phyloP scores from a whole-genome alignment of 345 rosid species.

The Conringia planisiliqua region DNA sequence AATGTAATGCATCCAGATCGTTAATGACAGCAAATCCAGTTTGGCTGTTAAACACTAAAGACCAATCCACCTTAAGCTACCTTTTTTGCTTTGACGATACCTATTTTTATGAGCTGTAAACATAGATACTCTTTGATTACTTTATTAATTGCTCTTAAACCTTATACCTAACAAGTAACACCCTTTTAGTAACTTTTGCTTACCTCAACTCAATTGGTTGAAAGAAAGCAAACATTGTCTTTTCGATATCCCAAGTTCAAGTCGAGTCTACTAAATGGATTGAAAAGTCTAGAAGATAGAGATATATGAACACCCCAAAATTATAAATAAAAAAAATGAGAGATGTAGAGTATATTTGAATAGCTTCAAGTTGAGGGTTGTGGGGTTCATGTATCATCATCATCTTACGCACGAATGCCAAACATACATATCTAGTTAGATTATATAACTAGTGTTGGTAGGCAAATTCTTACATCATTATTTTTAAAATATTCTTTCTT shows the following conservation, averaged over 20 bases:
- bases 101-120: constrained; percentile 19
- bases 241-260: constrained; percentile 8
- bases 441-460: constrained; percentile 28
- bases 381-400: constrained; percentile 21
- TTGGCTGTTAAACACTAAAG: constrained; percentile 33
- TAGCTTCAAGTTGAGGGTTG: background rate
- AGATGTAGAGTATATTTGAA: constrained; percentile 13
- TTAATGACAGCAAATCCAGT: constrained; percentile 28
- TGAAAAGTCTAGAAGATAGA: constrained; percentile 17
- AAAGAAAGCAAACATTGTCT: constrained; percentile 13
- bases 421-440: constrained; percentile 6
- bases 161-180: constrained; percentile 31
- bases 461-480: constrained; percentile 32
- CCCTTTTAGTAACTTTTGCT: background rate
- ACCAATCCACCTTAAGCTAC: constrained; percentile 30
- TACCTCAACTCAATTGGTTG: background rate
- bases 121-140: background rate
- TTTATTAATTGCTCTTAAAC: background rate
- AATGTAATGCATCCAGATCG: background rate
- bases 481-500: background rate
- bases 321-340: constrained; percentile 18
- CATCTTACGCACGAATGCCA: constrained; percentile 19
- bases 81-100: constrained; percentile 30
- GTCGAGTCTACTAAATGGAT: background rate
- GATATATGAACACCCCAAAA: constrained; percentile 19